phyloP scores from a whole-genome alignment of 2,329 filamentous ascomycete species.

The Fusarium sp. region DNA sequence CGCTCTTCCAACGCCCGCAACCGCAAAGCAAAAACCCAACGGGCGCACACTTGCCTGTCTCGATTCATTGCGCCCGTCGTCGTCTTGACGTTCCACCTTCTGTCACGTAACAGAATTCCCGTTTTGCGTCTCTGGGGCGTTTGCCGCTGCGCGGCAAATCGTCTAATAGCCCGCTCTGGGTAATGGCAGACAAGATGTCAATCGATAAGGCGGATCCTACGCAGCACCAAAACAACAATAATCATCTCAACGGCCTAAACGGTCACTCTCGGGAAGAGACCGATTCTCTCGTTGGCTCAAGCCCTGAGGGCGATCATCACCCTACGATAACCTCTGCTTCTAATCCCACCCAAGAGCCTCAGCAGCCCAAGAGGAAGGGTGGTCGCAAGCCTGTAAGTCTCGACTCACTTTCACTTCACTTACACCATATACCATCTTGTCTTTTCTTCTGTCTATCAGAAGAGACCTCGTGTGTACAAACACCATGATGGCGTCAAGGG shows the following conservation, averaged over 20 bases:
- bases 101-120: slow-evolving; percentile 54
- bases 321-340: slow-evolving; percentile 51
- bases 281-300: slow-evolving; percentile 72
- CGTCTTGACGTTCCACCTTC: slow-evolving; percentile 48
- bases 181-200: slow-evolving; percentile 76
- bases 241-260: slow-evolving; percentile 52
- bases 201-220: slow-evolving; percentile 66
- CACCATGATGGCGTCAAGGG: slow-evolving; percentile 1
- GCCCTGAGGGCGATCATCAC: slow-evolving; percentile 67
- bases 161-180: slow-evolving; percentile 52
- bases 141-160: slow-evolving; percentile 56
- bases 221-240: slow-evolving; percentile 53
- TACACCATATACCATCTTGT: slow-evolving; percentile 3
- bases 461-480: not conserved
- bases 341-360: slow-evolving; percentile 63
- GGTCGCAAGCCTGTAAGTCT: slow-evolving; percentile 93
- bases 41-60: slow-evolving; percentile 52
- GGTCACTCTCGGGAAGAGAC: slow-evolving; percentile 65
- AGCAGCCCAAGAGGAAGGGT: slow-evolving; percentile 93
- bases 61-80: slow-evolving; percentile 49
- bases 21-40: slow-evolving; percentile 56
- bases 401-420: slow-evolving; percentile 16
- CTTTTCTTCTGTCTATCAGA: not conserved
- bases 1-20: slow-evolving; percentile 55
- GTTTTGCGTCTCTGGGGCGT: slow-evolving; percentile 55